phyloP scores from a whole-genome alignment of 257 asterid genomes.

The Anisodus tanguticus region DNA sequence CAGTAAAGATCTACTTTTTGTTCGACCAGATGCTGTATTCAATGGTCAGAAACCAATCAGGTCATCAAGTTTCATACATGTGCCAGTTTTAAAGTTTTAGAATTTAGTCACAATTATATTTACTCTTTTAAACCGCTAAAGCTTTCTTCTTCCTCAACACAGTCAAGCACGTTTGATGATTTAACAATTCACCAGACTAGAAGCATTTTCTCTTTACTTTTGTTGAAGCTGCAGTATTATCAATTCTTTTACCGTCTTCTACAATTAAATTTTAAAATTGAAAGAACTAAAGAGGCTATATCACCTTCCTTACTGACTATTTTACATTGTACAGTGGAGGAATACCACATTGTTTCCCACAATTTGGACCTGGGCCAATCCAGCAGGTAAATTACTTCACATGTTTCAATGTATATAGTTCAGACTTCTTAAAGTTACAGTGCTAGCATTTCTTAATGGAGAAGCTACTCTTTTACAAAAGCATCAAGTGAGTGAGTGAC shows the following conservation, averaged over 20 bases:
- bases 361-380: conserved; percentile 92
- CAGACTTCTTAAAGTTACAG: background rate
- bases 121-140: background rate
- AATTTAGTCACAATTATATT: background rate
- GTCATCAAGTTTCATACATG: conserved; percentile 41
- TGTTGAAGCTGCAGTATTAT: background rate
- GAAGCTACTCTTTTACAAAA: background rate
- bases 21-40: conserved; percentile 97
- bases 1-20: conserved; percentile 84
- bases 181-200: background rate
- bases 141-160: background rate
- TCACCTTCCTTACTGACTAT: conserved; percentile 32
- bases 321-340: conserved; percentile 72
- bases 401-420: background rate
- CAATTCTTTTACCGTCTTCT: background rate
- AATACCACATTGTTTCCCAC: conserved; percentile 98
- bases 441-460: background rate
- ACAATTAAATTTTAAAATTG: background rate
- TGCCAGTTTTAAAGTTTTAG: conserved; percentile 14
- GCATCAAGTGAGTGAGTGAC: background rate
- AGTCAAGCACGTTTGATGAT: background rate
- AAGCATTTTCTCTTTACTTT: background rate
- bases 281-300: background rate
- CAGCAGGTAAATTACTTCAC: conserved; percentile 73
- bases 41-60: conserved; percentile 97